A percentile compares a stretch with the other conserved stretches of the same genome.
These are phyloP conservation scores for Obelidium mucronatum DNA, from an alignment of 192 early-diverging fungal species.

Conservation along the genomic window DNA sequence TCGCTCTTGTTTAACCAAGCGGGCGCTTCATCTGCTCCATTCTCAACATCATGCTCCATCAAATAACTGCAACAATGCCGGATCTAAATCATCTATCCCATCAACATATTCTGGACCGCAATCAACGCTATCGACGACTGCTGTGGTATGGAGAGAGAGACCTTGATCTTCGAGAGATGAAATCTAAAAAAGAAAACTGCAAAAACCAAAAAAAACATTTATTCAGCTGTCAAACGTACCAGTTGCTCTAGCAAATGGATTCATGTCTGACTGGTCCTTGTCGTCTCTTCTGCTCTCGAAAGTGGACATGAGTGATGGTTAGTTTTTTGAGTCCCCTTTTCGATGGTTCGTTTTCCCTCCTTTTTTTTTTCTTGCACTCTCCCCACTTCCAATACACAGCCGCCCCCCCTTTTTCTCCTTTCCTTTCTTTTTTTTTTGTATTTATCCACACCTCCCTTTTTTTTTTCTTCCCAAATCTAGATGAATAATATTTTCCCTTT, in stretches of 20 bases:
- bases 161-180: too few relatives aligned
- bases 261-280: constrained; percentile 27
- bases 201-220: too few relatives aligned
- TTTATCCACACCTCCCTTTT: neutral
- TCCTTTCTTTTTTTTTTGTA: too few relatives aligned
- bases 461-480: neutral
- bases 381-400: too few relatives aligned
- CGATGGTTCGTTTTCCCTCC: neutral
- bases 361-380: too few relatives aligned
- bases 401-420: too few relatives aligned
- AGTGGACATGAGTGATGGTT: constrained; percentile 39
- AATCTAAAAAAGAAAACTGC: too few relatives aligned
- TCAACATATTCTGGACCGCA: too few relatives aligned
- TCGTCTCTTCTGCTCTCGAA: constrained; percentile 27
- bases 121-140: neutral
- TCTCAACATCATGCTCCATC: neutral
- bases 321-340: neutral
- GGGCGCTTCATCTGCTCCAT: neutral
- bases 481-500: neutral
- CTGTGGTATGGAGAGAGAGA: too few relatives aligned
- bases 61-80: constrained; percentile 1
- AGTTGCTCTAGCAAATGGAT: constrained; percentile 33
- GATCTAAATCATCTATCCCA: neutral
- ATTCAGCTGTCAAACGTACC: constrained; percentile 36
- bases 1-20: neutral